These are phyloP conservation scores for Trichoderma oligosporum DNA, from an alignment of 2,329 filamentous ascomycete species.

Conservation along the genomic window DNA sequence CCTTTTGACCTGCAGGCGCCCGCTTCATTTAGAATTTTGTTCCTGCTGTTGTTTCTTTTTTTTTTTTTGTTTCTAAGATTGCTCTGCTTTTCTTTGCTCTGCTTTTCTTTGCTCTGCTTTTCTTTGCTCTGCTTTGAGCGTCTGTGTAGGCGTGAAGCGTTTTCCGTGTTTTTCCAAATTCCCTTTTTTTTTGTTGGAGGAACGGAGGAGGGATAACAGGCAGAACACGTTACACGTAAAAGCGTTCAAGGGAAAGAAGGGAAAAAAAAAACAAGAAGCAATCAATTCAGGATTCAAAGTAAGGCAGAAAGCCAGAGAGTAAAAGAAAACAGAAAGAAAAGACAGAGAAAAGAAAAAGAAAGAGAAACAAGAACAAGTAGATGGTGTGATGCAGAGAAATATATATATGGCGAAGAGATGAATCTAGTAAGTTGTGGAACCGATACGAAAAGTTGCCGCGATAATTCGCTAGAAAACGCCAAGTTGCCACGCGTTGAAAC, in stretches of 20 bases:
- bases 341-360: not conserved
- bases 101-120: too few relatives aligned
- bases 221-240: not conserved
- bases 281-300: not conserved
- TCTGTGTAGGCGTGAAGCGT: too few relatives aligned
- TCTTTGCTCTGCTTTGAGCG: too few relatives aligned
- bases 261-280: not conserved
- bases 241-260: not conserved
- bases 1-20: slow-evolving; percentile 26
- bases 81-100: too few relatives aligned
- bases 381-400: not conserved
- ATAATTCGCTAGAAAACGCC: not conserved
- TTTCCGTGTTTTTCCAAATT: too few relatives aligned
- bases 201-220: not conserved
- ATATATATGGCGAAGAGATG: not conserved
- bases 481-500: slow-evolving; percentile 17
- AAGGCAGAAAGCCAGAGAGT: not conserved
- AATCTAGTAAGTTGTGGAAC: slow-evolving; percentile 14
- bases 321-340: not conserved
- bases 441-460: slow-evolving; percentile 12
- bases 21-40: slow-evolving; percentile 18
- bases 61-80: not conserved
- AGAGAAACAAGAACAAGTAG: slow-evolving; percentile 1
- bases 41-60: not conserved
- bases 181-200: not conserved